Evolutionary conservation across 2,329 filamentous ascomycete genomes (phyloP).

Genomic region (Domatiomyces catenatus): DNA sequence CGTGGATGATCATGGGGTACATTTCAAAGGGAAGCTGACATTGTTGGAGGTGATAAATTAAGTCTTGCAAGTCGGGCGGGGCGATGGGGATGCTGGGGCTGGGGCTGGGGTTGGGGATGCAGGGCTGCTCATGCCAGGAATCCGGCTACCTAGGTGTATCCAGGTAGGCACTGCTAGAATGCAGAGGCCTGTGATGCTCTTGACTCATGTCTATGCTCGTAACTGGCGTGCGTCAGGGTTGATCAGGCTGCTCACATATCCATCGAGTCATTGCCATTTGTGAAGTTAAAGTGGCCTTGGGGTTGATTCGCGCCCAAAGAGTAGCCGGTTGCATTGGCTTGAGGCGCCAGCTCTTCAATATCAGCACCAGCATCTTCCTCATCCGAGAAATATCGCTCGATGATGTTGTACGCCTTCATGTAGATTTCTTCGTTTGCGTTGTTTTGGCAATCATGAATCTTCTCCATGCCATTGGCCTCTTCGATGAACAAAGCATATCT

Average conservation of each 20-base stretch:
- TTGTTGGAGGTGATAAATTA: conserved; percentile 21
- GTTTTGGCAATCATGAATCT: conserved; percentile 99
- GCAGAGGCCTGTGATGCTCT: not conserved
- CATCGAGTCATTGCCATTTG: conserved; percentile 55
- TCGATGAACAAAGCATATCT: conserved; percentile 96
- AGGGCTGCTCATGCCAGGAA: not conserved
- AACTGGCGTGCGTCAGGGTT: not conserved
- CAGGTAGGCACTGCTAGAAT: not conserved
- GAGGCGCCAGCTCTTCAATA: conserved; percentile 64
- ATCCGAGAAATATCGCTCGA: conserved; percentile 99
- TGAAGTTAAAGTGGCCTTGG: conserved; percentile 86
- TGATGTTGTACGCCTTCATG: conserved; percentile 99
- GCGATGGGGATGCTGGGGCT: not conserved
- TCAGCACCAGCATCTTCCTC: conserved; percentile 70
- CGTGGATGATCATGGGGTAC: conserved; percentile 20
- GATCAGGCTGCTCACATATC: conserved; percentile 43
- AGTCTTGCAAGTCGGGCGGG: conserved; percentile 4
- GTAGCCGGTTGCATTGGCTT: conserved; percentile 60
- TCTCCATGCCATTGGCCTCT: conserved; percentile 98
- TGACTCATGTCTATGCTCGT: not conserved
- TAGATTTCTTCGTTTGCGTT: conserved; percentile 99
- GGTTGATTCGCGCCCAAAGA: conserved; percentile 49
- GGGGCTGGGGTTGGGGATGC: conserved; percentile 8
- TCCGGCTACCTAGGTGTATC: not conserved
- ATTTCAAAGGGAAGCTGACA: conserved; percentile 19